Evolutionary conservation across 2,329 filamentous ascomycete species (phyloP), one percentile per base, ranked within the genome.

Genomic region (Arthrobotrys sphaeroides): DNA sequence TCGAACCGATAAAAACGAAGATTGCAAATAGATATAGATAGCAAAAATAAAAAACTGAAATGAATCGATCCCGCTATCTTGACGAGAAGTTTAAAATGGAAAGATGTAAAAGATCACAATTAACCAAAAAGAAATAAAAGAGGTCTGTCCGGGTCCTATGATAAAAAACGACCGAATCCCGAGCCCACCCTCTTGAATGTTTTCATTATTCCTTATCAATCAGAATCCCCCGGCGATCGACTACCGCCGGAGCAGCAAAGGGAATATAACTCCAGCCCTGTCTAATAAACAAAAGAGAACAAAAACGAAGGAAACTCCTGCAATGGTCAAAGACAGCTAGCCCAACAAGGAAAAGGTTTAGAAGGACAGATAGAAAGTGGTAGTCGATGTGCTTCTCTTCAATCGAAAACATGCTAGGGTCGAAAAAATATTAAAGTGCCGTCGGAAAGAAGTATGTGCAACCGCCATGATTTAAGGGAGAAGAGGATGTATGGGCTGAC

Each of bases 211-310:
- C 62, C 38, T 16, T 55, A 20, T 57, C 36, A 28, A 57, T 26
- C 36, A 45, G 47, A 18, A 24, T 20, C 47, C 49, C n/a, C 31
- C 43, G n/a, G 2, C 13, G 16, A 36, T 53, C n/a, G 22, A 43
- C 1, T 42, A 66, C 1, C n/a, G n/a, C 22, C 12, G 16, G 28
- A 36, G 2, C 33, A 47, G 20, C 36, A 45, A 59, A 69, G 49
- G 40, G 59, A 53, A 45, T 65, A 40, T 20, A 73, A 73, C 69
- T 73, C 69, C 69, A 28, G 28, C 69, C 69, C 22, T 57, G 28
- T 73, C 69, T 73, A 73, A 28, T 73, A 43, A 60, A 60, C 40
- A 59, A 42, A 73, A 59, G n/a, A 12, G 47, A 20, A 47, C 3
- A 22, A 36, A 62, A 13, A 38, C 7, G 24, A 62, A 62, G 31